Evolutionary conservation across 1,284 basidiomycete species (phyloP).

Genomic region (Prillingera fragicola): DNA sequence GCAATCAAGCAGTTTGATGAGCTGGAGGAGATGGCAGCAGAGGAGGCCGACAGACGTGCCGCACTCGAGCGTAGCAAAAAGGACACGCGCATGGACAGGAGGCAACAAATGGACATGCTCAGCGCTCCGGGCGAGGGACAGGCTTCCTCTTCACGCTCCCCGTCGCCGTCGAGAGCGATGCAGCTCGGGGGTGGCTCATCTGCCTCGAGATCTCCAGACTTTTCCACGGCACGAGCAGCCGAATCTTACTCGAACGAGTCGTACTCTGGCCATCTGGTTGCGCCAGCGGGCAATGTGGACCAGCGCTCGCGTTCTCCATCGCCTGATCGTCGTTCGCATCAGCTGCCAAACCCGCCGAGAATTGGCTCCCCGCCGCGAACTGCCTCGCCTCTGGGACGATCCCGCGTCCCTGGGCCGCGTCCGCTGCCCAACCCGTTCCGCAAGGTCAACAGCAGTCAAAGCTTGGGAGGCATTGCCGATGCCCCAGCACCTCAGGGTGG

Average conservation of each 20-base stretch:
- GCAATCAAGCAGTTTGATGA: constrained; percentile 43
- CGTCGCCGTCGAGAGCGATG: constrained; percentile 23
- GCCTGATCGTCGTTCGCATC: neutral
- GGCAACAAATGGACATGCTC: constrained; percentile 19
- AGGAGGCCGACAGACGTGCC: constrained; percentile 38
- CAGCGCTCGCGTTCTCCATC: neutral
- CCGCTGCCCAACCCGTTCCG: constrained; percentile 39
- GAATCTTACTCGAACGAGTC: neutral
- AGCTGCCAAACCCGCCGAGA: neutral
- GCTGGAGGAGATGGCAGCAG: constrained; percentile 32
- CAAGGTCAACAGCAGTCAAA: constrained; percentile 9
- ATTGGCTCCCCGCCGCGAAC: constrained; percentile 18
- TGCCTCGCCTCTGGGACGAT: constrained; percentile 28
- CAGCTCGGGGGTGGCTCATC: neutral
- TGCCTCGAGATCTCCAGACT: neutral
- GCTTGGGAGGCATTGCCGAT: constrained; percentile 2
- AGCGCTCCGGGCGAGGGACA: constrained; percentile 4
- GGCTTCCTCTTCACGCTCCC: constrained; percentile 35
- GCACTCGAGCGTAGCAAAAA: constrained; percentile 46
- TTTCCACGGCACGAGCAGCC: too few relatives aligned
- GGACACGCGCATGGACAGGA: constrained; percentile 41
- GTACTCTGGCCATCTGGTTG: too few relatives aligned
- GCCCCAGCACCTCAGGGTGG: neutral
- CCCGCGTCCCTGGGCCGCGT: constrained; percentile 14
- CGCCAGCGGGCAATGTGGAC: too few relatives aligned